These are phyloP conservation scores for Salix suchowensis DNA, from an alignment of 345 rosid genomes.

Conservation along the genomic window DNA sequence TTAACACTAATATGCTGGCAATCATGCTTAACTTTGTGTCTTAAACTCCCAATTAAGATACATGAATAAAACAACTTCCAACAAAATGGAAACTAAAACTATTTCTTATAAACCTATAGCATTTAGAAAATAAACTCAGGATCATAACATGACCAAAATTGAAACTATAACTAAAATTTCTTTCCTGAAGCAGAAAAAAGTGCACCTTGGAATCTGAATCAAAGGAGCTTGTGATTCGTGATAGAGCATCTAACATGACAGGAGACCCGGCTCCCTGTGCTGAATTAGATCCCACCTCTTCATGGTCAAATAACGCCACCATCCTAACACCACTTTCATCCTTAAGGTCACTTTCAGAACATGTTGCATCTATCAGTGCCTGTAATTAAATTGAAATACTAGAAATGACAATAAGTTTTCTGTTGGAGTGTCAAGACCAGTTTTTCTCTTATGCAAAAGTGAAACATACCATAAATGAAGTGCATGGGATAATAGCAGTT, in stretches of 20 bases:
- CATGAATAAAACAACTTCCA: background rate
- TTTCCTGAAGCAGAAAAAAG: background rate
- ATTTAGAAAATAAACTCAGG: background rate
- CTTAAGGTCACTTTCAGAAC: constrained; percentile 61
- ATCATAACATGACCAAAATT: background rate
- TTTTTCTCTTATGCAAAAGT: background rate
- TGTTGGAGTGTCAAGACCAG: background rate
- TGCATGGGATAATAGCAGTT: background rate
- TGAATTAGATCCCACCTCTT: constrained; percentile 91
- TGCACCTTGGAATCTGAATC: constrained; percentile 64
- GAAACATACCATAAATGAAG: background rate
- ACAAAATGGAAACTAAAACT: background rate
- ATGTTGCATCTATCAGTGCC: constrained; percentile 80
- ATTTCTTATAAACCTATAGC: background rate
- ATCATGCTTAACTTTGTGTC: background rate
- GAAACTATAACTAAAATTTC: background rate
- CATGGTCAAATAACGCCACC: constrained; percentile 96
- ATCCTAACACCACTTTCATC: constrained; percentile 81
- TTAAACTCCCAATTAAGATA: background rate
- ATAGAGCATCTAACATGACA: constrained; percentile 85
- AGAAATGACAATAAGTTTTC: background rate
- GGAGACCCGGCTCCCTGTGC: constrained; percentile 99
- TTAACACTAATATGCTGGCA: background rate
- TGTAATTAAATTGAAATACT: constrained; percentile 26
- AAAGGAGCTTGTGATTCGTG: constrained; percentile 74